Conservation (phyloP, 768 basidiomycete genomes). For the Boletellus ananiceps region DNA sequence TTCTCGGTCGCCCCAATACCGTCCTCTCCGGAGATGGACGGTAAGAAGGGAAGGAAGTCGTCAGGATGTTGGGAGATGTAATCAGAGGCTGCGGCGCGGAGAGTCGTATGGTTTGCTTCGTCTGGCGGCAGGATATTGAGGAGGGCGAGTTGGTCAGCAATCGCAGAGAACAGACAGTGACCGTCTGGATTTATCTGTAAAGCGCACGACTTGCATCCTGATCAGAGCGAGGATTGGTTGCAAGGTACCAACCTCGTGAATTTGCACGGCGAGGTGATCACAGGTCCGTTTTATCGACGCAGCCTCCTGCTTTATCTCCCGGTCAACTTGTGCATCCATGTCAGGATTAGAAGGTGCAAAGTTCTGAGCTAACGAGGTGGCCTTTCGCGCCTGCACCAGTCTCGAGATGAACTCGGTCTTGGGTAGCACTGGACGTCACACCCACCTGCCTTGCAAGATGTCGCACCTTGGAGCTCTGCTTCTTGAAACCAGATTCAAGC, state of each 20-base stretch:
- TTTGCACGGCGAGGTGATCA: conserved; percentile 57
- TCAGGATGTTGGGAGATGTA: conserved; percentile 82
- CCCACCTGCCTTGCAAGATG: conserved; percentile 70
- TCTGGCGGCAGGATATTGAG: conserved; percentile 58
- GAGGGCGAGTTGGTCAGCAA: conserved; percentile 86
- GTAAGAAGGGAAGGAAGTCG: conserved; percentile 92
- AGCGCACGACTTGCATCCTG: neutral
- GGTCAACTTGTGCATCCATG: conserved; percentile 54
- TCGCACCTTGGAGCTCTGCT: conserved; percentile 57
- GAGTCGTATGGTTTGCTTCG: conserved; percentile 54
- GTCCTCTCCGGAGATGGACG: conserved; percentile 68
- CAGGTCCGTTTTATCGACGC: conserved; percentile 59
- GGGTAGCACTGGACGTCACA: neutral
- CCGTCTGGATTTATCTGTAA: conserved; percentile 90
- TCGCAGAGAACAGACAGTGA: conserved; percentile 91
- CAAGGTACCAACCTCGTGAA: conserved; percentile 52
- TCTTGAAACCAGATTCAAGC: conserved; percentile 29
- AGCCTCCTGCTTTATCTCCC: conserved; percentile 66
- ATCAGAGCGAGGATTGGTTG: neutral
- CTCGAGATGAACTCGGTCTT: conserved; percentile 1
- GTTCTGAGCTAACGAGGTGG: conserved; percentile 54
- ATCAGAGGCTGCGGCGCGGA: conserved; percentile 66
- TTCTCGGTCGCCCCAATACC: conserved; percentile 51
- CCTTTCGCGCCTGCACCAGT: conserved; percentile 60
- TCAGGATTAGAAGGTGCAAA: conserved; percentile 51